Base-by-base conservation (phyloP, 2,329 filamentous ascomycete species). In the Fusarium sarcochroum region DNA sequence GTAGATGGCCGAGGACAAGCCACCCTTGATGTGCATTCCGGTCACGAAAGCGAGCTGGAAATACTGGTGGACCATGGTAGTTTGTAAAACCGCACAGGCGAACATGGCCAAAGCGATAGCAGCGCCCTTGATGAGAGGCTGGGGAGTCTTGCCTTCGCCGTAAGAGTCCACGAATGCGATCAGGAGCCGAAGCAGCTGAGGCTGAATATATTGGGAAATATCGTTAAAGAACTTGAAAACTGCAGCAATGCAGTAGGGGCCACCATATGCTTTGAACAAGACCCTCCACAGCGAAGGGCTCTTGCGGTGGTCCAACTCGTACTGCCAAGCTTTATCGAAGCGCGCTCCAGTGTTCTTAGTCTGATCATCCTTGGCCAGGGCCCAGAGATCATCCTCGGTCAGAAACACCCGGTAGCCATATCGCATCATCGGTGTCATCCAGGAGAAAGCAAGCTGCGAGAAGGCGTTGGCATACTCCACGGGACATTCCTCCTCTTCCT, bases 401-500 rank as follows among this genome's bases (percentile, higher is more conserved):
- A 99, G 84, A 78, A 90, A 99, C 61, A 94, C 89, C 76, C 91
- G 93, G 83, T 99, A 98, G 2, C 96, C 96, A 76, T 91, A 91
- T 76, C 90, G 94, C 96, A 99, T 99, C 87, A 99, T 83, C 1
- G 96, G 94, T 0, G 96, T 98, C 95, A 99, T 98, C 96, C 96
- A 99, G 55, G 92, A 91, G 79, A 99, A 99, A 0, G 95, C 97
- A 45, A 99, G 86, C 50, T 93, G 89, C 6, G 95, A 97, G 81
- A 99, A 99, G 52, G 98, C 85, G 63, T 95, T 94, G 14, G 96
- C 94, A 78, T 97, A 97, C 80, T 98, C 94, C 66, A 93, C 90
- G 0, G 92, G 92, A 57, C 88, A 90, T 72, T 90, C 87, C 40
- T 86, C 87, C 57, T 89, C 86, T 35, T 89, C 87, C 18, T 86